Evolutionary conservation across 2,329 filamentous ascomycete species (phyloP), one percentile per base, ranked within the genome.

Genomic region (Pestalotiopsis fici): DNA sequence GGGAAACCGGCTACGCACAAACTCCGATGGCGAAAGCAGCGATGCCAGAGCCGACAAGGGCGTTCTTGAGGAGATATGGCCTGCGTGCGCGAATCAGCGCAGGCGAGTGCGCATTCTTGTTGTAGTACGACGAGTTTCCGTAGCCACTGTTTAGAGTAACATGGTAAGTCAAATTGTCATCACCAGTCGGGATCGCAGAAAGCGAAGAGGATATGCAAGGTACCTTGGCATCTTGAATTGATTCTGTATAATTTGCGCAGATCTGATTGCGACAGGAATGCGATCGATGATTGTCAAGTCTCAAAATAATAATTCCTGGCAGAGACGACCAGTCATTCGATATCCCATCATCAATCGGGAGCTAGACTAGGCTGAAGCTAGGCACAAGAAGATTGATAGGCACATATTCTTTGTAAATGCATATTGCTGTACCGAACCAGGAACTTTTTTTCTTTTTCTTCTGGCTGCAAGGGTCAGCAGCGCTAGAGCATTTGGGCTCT

Each of bases 61-160:
- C 87, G 81, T 99, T 99, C 84, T 93, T 97, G 80, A 98, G 83
- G 54, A 99, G 87, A 80, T 97, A 99, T 62, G 96, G 96, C 74
- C 93, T 90, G 74, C 97, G 91, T 66, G 96, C 95, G 77, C 96
- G 93, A 78, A 98, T 91, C 71, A 99, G 90, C 66, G 97, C 93
- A 61, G 94, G 91, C 69, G 93, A 93, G 81, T 97, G 94, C 71
- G 92, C 91, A 83, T 93, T 93, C 76, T 92, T 87, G 78, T 91
- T 90, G 82, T 97, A 93, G 86, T 99, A 99, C 71, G 93, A 94
- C 56, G 83, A 83, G 69, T 82, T 85, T 73, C 83, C 80, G 74
- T 83, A 82, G 72, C 79, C 83, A 68, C 21, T 54, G 25, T 35
- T 6, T 18, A 50, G 23, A 63, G 59, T 50, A 56, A 55, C 64